Conservation (phyloP, 1,139 yeast genomes). For the Blastobotrys ciferrii region DNA sequence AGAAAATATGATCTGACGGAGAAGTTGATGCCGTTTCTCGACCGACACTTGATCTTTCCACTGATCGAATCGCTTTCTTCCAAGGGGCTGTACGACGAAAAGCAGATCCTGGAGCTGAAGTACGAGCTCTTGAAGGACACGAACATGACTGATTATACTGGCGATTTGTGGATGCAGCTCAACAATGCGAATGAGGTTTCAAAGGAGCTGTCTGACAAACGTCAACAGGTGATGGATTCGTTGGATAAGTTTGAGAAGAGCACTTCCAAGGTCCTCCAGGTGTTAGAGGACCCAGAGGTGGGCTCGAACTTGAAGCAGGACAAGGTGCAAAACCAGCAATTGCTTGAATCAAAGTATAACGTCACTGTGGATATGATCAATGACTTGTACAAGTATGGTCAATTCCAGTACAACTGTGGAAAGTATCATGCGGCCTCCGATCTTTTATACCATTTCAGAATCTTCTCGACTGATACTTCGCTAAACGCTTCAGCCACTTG, state of each 20-base stretch:
- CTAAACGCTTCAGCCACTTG: conserved; percentile 57
- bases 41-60: conserved; percentile 56
- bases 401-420: conserved; percentile 59
- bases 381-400: conserved; percentile 54
- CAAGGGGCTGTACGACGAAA: conserved; percentile 46
- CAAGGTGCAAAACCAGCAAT: conserved; percentile 49
- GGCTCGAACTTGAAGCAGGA: conserved; percentile 49
- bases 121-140: conserved; percentile 54
- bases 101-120: conserved; percentile 46
- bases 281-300: conserved; percentile 50
- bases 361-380: conserved; percentile 50
- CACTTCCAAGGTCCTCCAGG: conserved; percentile 47
- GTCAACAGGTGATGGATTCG: conserved; percentile 42
- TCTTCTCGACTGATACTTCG: conserved; percentile 50
- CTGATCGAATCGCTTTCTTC: conserved; percentile 48
- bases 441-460: conserved; percentile 53
- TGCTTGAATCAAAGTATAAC: conserved; percentile 44
- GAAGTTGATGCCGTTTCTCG: conserved; percentile 53
- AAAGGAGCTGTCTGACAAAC: conserved; percentile 40
- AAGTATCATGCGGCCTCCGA: conserved; percentile 58
- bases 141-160: conserved; percentile 51
- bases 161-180: conserved; percentile 44
- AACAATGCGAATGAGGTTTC: conserved; percentile 44
- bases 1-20: conserved; percentile 49
- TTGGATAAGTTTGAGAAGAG: conserved; percentile 43